Evolutionary conservation across 140 eudicot species (phyloP).

Genomic region (Flaveria floridana): DNA sequence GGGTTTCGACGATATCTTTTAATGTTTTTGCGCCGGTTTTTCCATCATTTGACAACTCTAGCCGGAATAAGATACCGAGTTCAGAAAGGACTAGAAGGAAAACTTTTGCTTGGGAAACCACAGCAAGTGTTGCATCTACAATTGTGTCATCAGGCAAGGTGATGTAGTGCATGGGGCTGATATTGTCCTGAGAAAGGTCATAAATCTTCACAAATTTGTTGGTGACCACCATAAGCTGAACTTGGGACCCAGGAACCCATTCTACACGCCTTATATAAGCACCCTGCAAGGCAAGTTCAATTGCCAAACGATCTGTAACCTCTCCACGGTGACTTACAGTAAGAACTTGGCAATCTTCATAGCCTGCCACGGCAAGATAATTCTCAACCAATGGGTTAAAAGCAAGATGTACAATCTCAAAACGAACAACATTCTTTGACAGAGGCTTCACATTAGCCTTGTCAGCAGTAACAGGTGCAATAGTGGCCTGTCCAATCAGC

Average conservation of each 20-base stretch:
- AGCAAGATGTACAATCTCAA: conserved; percentile 93
- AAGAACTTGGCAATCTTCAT: conserved; percentile 98
- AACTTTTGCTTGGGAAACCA: conserved; percentile 76
- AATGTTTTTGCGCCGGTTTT: conserved; percentile 71
- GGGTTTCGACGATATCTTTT: conserved; percentile 58
- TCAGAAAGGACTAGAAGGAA: conserved; percentile 86
- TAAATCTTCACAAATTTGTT: conserved; percentile 87
- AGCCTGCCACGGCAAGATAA: conserved; percentile 94
- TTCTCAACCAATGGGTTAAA: conserved; percentile 83
- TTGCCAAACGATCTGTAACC: conserved; percentile 92
- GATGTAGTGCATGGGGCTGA: conserved; percentile 89
- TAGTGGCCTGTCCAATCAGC: conserved; percentile 91
- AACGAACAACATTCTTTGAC: conserved; percentile 91
- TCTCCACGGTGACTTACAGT: conserved; percentile 95
- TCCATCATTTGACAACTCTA: conserved; percentile 79
- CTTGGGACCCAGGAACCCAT: conserved; percentile 99
- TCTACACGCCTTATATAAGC: conserved; percentile 84
- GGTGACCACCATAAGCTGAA: conserved; percentile 95
- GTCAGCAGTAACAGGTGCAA: conserved; percentile 96
- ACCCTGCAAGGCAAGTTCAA: conserved; percentile 97
- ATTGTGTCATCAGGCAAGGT: conserved; percentile 71
- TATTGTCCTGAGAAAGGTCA: conserved; percentile 91
- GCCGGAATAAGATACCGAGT: conserved; percentile 64
- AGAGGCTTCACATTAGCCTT: conserved; percentile 97
- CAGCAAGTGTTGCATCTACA: conserved; percentile 79